phyloP scores from a whole-genome alignment of 768 basidiomycete species.

The Tricholoma matsutake region DNA sequence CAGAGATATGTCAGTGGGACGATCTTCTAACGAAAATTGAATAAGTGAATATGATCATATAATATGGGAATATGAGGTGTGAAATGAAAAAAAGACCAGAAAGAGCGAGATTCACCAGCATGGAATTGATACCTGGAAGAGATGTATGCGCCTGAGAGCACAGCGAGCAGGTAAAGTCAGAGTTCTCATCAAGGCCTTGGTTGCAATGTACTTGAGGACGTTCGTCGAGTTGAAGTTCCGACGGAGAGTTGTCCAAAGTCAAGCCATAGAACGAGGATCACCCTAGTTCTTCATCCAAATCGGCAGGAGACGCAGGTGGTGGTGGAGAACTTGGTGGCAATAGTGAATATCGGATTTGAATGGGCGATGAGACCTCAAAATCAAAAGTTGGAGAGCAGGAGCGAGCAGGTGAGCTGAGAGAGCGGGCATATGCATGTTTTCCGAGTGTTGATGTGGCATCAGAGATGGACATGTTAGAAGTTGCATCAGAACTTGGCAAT shows the following conservation, averaged over 20 bases:
- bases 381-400: background rate
- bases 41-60: background rate
- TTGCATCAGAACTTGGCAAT: background rate
- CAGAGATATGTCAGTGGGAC: background rate
- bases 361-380: background rate
- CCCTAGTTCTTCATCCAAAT: background rate
- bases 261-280: background rate
- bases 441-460: background rate
- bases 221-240: background rate
- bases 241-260: background rate
- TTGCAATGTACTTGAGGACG: background rate
- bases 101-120: background rate
- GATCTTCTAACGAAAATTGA: background rate
- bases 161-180: background rate
- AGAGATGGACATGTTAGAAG: background rate
- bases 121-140: background rate
- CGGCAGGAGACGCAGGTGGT: background rate
- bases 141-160: background rate
- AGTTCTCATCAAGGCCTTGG: background rate
- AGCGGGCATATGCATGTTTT: conserved; percentile 1
- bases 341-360: background rate
- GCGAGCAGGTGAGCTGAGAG: background rate
- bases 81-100: background rate
- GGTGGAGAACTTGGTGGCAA: background rate
- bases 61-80: background rate